Conservation (phyloP, 768 basidiomycete genomes). For the Cytidiella melzeri region DNA sequence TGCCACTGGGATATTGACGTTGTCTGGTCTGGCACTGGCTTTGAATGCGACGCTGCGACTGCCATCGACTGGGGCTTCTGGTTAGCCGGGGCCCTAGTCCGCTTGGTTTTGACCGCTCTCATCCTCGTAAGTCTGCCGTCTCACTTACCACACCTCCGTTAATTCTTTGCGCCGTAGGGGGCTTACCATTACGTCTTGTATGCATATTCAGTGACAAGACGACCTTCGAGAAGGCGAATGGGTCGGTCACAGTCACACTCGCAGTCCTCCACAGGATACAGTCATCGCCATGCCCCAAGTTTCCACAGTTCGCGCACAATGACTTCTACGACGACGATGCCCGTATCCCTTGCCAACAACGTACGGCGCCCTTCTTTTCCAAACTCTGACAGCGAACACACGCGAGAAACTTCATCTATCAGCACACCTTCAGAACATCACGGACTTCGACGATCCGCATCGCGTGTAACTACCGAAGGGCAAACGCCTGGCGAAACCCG, state of each 20-base stretch:
- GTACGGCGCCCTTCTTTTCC: slow-evolving; percentile 8
- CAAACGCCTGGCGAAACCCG: background rate
- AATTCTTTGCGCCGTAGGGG: slow-evolving; percentile 11
- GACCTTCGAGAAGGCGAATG: slow-evolving; percentile 17
- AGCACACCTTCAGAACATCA: slow-evolving; percentile 12
- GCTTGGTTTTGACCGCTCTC: slow-evolving; percentile 45
- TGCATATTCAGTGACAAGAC: slow-evolving; percentile 20
- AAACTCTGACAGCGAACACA: slow-evolving; percentile 10
- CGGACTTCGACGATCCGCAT: slow-evolving; percentile 16
- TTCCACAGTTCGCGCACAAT: slow-evolving; percentile 17
- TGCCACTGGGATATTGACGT: slow-evolving; percentile 64
- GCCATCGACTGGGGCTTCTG: slow-evolving; percentile 45
- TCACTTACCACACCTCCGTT: background rate
- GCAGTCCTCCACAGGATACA: slow-evolving; percentile 8
- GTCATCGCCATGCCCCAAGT: background rate
- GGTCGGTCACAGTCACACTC: slow-evolving; percentile 15
- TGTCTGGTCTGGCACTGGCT: slow-evolving; percentile 46
- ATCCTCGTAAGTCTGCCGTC: slow-evolving; percentile 42
- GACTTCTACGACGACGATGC: slow-evolving; percentile 12
- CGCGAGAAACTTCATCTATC: slow-evolving; percentile 9
- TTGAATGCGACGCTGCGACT: slow-evolving; percentile 19
- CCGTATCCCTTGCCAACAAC: slow-evolving; percentile 9
- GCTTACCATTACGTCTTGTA: slow-evolving; percentile 21
- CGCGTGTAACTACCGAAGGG: slow-evolving; percentile 14
- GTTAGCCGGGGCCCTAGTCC: slow-evolving; percentile 46